Evolutionary conservation across 345 rosid genomes (phyloP), one percentile per base, ranked within the genome.

Genomic region (Sapria himalayana): DNA sequence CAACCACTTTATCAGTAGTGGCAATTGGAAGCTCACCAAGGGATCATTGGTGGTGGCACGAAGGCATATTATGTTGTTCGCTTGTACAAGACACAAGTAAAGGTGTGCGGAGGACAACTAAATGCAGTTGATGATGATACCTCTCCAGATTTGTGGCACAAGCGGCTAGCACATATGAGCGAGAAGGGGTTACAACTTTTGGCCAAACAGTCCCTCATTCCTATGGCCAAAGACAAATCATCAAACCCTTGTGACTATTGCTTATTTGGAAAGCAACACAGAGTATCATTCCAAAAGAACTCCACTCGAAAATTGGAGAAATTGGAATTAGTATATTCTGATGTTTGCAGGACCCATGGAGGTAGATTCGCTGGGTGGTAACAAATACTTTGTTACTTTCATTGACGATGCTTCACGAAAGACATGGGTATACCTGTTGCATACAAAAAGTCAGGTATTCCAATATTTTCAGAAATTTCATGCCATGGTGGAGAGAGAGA

Each of bases 1-100:
- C 15, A 3, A 18, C 3, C 33, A 29, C 25, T 12, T 4, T 5
- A 22, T 41, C 25, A 33, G 46, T 22, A 19, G 25, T 22, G 33
- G 46, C 3, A 41, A 41, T 14, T 41, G 32, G 46, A 24, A 22
- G 31, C 46, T 41, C 29, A 22, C 46, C 46, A 41, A 41, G 9
- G 46, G 46, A 3, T 8, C 15, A 9, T 13, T 41, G 9, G 10
- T 23, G 3, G 18, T 41, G n/a, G 46, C 32, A 12, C 3, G n/a
- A 33, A 22, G 16, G 46, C 4, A 15, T 11, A 11, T 3, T 4
- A 5, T 4, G 4, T 10, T 39, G 24, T 16, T 4, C 24, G n/a
- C 4, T 4, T 39, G 43, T 39, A 39, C 16, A 39, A 19, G 10
- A 39, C 43, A 4, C 24, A 3, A 2, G 5, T 39, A 13, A 7